phyloP scores from a whole-genome alignment of 2,329 filamentous ascomycete genomes.

The Emmonsia crescens region DNA sequence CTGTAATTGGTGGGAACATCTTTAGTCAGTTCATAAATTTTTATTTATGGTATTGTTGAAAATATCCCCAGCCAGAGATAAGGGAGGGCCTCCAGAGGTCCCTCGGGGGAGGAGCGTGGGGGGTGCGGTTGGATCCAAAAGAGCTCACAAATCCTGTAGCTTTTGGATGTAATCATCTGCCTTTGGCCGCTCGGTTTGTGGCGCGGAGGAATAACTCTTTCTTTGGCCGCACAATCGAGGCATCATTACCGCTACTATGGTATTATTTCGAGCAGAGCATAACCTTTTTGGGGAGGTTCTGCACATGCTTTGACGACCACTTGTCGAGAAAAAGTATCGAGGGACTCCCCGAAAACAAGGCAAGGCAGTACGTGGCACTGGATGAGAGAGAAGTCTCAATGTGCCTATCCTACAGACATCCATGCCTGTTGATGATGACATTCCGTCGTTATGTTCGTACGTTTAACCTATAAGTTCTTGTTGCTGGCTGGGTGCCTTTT shows the following conservation, averaged over 20 bases:
- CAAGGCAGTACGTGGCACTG: background rate
- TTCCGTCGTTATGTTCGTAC: background rate
- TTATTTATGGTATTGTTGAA: background rate
- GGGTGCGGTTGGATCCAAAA: background rate
- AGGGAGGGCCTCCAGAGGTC: background rate
- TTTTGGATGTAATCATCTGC: slow-evolving; percentile 13
- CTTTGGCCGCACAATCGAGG: background rate
- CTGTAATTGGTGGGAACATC: slow-evolving; percentile 13
- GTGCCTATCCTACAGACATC: background rate
- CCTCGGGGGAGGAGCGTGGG: background rate
- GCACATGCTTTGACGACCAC: background rate
- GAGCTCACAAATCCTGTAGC: slow-evolving; percentile 12
- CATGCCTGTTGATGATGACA: background rate
- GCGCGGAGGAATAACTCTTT: background rate
- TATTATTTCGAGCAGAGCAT: background rate
- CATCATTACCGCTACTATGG: background rate
- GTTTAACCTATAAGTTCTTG: background rate
- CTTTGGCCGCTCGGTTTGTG: background rate
- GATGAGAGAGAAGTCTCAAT: background rate
- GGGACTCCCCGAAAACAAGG: background rate
- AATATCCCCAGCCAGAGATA: too few relatives aligned
- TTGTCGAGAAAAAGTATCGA: background rate
- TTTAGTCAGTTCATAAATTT: background rate
- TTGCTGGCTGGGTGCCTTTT: background rate
- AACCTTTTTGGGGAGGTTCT: background rate